These are phyloP conservation scores for Aotearoamyces nothofagi DNA, from an alignment of 2,329 filamentous ascomycete species.

Conservation along the genomic window DNA sequence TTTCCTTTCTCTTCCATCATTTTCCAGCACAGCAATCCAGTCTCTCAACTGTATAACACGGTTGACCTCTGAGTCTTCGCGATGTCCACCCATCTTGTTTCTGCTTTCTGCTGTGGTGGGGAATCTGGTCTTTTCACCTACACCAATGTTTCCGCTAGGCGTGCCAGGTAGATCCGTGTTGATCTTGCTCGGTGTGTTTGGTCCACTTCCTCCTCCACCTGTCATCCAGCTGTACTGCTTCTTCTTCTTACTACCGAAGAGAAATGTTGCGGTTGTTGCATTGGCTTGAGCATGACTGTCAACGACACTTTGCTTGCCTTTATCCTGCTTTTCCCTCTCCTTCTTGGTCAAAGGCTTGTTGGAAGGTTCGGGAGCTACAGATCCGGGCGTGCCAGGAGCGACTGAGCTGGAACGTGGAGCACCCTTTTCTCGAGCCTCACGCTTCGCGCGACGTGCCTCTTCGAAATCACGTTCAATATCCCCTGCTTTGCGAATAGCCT, in stretches of 20 bases:
- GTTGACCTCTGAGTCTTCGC: constrained; percentile 65
- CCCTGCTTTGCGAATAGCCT: constrained; percentile 44
- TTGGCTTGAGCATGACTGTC: constrained; percentile 73
- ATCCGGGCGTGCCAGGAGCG: constrained; percentile 44
- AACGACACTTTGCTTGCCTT: constrained; percentile 59
- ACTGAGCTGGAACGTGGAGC: constrained; percentile 32
- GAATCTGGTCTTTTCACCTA: constrained; percentile 21
- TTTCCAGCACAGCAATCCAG: constrained; percentile 64
- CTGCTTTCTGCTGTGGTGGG: constrained; percentile 40
- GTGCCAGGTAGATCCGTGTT: constrained; percentile 21
- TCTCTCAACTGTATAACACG: constrained; percentile 74
- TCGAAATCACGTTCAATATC: constrained; percentile 56
- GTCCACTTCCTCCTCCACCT: constrained; percentile 34
- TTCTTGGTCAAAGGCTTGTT: constrained; percentile 75
- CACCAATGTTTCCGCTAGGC: constrained; percentile 19
- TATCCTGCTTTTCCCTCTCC: constrained; percentile 64
- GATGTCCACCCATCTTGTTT: constrained; percentile 55
- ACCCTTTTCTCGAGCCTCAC: constrained; percentile 42
- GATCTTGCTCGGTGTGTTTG: constrained; percentile 29
- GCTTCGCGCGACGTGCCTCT: constrained; percentile 53
- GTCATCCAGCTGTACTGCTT: constrained; percentile 70
- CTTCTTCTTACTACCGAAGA: constrained; percentile 46
- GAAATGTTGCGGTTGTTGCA: constrained; percentile 62
- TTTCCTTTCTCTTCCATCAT: constrained; percentile 53
- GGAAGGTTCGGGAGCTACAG: constrained; percentile 44